Evolutionary conservation across 176 grass and related monocot genomes (phyloP).

Genomic region (sorghum (Sorghum bicolor)): Sorghum_bicolor_NCBIv3 NC_012870.2:10087501-10088000

Average conservation of each 20-base stretch:
- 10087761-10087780: background rate
- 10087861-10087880: constrained; percentile 42
- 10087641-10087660: background rate
- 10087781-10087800: background rate
- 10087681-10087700: background rate
- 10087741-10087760: background rate
- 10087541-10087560: background rate
- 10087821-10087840: background rate
- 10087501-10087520: background rate
- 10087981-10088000: constrained; percentile 58
- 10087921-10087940: constrained; percentile 62
- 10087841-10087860: background rate
- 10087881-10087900: constrained; percentile 69
- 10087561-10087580: background rate
- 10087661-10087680: background rate
- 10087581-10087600: background rate
- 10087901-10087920: constrained; percentile 57
- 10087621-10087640: background rate
- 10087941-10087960: constrained; percentile 58
- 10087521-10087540: background rate
- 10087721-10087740: background rate
- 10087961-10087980: constrained; percentile 79
- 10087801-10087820: background rate
- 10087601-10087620: background rate
- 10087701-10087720: background rate